These are phyloP conservation scores for Coemansia guatemalensis DNA, from an alignment of 192 early-diverging fungal species.

Conservation along the genomic window DNA sequence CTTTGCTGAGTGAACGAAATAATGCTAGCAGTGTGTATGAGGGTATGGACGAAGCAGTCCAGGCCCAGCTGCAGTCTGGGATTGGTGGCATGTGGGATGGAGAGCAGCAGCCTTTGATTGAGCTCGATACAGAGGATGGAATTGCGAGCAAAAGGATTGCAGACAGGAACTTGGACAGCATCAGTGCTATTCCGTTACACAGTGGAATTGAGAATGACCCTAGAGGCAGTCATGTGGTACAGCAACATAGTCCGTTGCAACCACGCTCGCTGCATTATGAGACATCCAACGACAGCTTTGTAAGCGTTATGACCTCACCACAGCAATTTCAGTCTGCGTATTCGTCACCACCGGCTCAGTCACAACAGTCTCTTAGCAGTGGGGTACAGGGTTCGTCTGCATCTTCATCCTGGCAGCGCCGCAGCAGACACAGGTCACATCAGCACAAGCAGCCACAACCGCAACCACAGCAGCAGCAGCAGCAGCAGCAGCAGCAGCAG, in stretches of 20 bases:
- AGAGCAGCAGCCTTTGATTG: constrained; percentile 1
- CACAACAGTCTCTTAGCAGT: constrained; percentile 5
- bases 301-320: constrained; percentile 27
- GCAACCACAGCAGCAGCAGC: too few relatives aligned
- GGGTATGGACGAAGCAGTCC: constrained; percentile 14
- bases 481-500: too few relatives aligned
- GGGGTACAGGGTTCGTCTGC: background rate
- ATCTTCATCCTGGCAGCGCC: constrained; percentile 6
- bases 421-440: background rate
- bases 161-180: too few relatives aligned
- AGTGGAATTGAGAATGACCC: background rate
- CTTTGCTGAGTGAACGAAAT: constrained; percentile 44
- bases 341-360: constrained; percentile 27
- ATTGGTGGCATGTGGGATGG: constrained; percentile 37
- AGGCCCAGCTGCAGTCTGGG: constrained; percentile 20
- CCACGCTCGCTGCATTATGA: background rate
- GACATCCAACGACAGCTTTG: constrained; percentile 21
- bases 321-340: constrained; percentile 34
- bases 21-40: constrained; percentile 27
- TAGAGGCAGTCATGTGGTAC: too few relatives aligned
- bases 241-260: background rate
- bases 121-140: background rate
- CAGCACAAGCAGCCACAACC: background rate
- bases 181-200: background rate
- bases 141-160: too few relatives aligned